Evolutionary conservation across 2,329 filamentous ascomycete genomes (phyloP).

Genomic region (Ophiosphaerella narmari): DNA sequence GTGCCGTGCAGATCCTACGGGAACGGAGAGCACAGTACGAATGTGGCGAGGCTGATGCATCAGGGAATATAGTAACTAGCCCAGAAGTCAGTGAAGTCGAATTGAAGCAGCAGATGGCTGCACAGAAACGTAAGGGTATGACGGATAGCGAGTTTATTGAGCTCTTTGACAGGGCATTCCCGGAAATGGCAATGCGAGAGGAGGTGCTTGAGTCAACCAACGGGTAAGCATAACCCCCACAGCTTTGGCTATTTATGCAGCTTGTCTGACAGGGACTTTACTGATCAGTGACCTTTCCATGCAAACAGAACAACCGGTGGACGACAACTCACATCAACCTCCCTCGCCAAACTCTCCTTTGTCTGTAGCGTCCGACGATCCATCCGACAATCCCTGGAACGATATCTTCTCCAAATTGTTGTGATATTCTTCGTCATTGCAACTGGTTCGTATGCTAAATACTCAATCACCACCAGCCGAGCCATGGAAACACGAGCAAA

Average conservation of each 20-base stretch:
- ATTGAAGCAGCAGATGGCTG: conserved; percentile 75
- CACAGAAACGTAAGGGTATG: conserved; percentile 81
- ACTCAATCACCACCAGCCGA: conserved; percentile 65
- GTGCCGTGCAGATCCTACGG: conserved; percentile 82
- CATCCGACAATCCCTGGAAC: conserved; percentile 78
- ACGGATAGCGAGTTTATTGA: conserved; percentile 89
- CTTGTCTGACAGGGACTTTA: conserved; percentile 51
- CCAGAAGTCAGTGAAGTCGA: conserved; percentile 72
- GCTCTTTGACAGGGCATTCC: conserved; percentile 75
- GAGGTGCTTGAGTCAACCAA: conserved; percentile 62
- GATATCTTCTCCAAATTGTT: conserved; percentile 84
- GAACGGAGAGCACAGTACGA: conserved; percentile 87
- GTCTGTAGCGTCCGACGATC: conserved; percentile 77
- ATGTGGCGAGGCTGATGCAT: conserved; percentile 75
- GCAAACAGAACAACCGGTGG: conserved; percentile 72
- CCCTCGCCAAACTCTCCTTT: conserved; percentile 90
- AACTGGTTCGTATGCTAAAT: conserved; percentile 63
- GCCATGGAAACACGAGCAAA: conserved; percentile 76
- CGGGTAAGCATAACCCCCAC: conserved; percentile 56
- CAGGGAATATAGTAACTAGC: conserved; percentile 62
- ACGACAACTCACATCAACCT: conserved; percentile 77
- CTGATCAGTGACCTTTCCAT: conserved; percentile 84
- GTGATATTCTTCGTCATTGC: conserved; percentile 57
- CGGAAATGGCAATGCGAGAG: conserved; percentile 68
- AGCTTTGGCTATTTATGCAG: conserved; percentile 26